Conservation (phyloP, 2,329 filamentous ascomycete genomes). For the Septoria petroselini region DNA sequence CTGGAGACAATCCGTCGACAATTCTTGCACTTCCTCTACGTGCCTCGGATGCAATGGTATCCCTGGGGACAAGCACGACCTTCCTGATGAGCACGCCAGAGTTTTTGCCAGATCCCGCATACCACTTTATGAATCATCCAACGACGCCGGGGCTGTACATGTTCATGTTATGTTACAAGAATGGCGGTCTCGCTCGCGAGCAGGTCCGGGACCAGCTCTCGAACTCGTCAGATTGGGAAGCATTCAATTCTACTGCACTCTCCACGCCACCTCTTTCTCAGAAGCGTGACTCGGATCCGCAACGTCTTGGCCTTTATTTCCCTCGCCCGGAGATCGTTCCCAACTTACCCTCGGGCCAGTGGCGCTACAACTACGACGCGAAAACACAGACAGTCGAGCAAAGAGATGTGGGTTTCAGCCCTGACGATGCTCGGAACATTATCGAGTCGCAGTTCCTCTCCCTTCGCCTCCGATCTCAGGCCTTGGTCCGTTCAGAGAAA, state of each 20-base stretch:
- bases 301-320: constrained; percentile 91
- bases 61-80: constrained; percentile 89
- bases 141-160: constrained; percentile 89
- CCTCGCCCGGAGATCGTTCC: constrained; percentile 93
- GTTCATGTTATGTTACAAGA: constrained; percentile 99
- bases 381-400: constrained; percentile 46
- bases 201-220: constrained; percentile 80
- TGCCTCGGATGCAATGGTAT: constrained; percentile 88
- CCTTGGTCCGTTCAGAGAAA: constrained; percentile 57
- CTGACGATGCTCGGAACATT: constrained; percentile 74
- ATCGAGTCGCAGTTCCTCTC: constrained; percentile 94
- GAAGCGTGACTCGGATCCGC: constrained; percentile 49
- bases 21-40: constrained; percentile 87
- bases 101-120: constrained; percentile 84
- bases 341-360: constrained; percentile 80
- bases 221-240: constrained; percentile 62
- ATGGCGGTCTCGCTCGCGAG: constrained; percentile 89
- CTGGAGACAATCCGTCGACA: constrained; percentile 93
- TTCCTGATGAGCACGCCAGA: constrained; percentile 95
- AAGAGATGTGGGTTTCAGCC: constrained; percentile 45
- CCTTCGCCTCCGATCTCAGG: constrained; percentile 77
- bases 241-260: constrained; percentile 72
- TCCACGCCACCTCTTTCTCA: constrained; percentile 68
- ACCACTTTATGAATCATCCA: constrained; percentile 98
- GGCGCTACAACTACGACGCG: constrained; percentile 68